phyloP scores from a whole-genome alignment of 108 stramenopile species.

The Pseudonitzschia pungens region DNA sequence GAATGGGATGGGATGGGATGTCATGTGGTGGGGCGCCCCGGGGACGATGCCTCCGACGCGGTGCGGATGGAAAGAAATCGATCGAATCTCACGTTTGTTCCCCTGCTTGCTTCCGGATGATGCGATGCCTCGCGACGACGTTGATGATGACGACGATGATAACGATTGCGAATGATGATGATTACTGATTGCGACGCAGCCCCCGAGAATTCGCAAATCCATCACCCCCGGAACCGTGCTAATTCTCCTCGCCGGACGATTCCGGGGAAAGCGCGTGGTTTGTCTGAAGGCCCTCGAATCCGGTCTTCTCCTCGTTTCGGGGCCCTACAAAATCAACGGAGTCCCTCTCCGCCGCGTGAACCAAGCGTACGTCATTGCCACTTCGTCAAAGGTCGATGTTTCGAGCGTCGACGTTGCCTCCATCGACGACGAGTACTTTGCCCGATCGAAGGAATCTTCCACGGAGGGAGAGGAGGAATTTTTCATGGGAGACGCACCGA shows the following conservation, averaged over 20 bases:
- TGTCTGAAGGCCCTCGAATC: slow-evolving; percentile 96
- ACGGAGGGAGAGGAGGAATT: slow-evolving; percentile 85
- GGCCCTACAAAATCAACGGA: slow-evolving; percentile 99
- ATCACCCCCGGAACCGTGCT: slow-evolving; percentile 98
- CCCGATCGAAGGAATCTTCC: slow-evolving; percentile 64
- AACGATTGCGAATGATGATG: no score
- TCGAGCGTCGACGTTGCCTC: slow-evolving; percentile 80
- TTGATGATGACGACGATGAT: no score
- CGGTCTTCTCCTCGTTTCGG: slow-evolving; percentile 96
- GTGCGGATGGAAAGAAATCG: background rate
- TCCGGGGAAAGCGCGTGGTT: slow-evolving; percentile 98
- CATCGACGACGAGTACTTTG: slow-evolving; percentile 93
- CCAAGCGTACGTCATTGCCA: slow-evolving; percentile 99
- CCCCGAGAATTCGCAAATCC: slow-evolving; percentile 91
- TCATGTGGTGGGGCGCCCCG: no score
- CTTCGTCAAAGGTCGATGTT: slow-evolving; percentile 95
- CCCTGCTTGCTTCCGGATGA: background rate
- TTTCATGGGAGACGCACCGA: slow-evolving; percentile 85
- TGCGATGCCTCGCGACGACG: no score
- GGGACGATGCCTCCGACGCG: no score
- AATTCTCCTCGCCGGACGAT: slow-evolving; percentile 98
- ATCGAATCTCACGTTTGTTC: background rate
- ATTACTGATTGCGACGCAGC: slow-evolving; percentile 30
- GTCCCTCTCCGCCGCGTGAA: slow-evolving; percentile 98
- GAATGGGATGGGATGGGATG: no score